Evolutionary conservation across 352 stramenopile genomes (phyloP), one percentile per base, ranked within the genome.

Genomic region (Aphanomyces astaci): DNA sequence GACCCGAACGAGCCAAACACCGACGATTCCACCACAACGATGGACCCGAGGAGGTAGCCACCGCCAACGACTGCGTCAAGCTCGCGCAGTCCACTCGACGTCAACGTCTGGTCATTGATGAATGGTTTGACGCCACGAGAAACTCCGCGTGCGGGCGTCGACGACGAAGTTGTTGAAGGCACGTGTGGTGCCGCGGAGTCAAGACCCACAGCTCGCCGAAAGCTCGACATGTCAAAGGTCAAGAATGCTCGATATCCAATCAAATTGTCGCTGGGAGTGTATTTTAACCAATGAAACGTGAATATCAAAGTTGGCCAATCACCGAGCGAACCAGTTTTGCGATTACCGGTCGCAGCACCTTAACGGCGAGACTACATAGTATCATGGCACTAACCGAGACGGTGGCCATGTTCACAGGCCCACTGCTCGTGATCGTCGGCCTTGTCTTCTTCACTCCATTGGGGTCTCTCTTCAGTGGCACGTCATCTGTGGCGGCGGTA

Each of bases 71-170:
- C 66, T 9, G 78, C 57, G 49, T 90, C 82, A 40, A 90, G 56
- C 49, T 89, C 73, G 19, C 70, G 71, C 11, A 87, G 65, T 7
- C 82, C 82, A 1, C 76, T 78, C 15, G 80, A 87, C 15, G 86
- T 64, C 2, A 90, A 73, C 30, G 78, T 78, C 63, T 89, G 80
- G 1, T 80, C 80, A 66, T 90, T 89, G 40, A 89, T 56, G 36
- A 90, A 90, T 13, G 82, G 78, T 56, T 87, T 87, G 3, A 78
- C 81, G 52, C 80, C 80, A n/a, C 74, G 71, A 53, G 78, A 33
- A 22, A 31, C 45, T 27, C 22, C 36, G 3, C 54, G 52, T 19
- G 63, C 49, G 4, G 32, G 43, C 22, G 64, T 27, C 9, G 49
- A 27, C 3, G 56, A 43, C 3, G 28, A n/a, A 3, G 60, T 13